Evolutionary conservation across 1,284 basidiomycete genomes (phyloP).

Genomic region (Coriolopsis trogii): DNA sequence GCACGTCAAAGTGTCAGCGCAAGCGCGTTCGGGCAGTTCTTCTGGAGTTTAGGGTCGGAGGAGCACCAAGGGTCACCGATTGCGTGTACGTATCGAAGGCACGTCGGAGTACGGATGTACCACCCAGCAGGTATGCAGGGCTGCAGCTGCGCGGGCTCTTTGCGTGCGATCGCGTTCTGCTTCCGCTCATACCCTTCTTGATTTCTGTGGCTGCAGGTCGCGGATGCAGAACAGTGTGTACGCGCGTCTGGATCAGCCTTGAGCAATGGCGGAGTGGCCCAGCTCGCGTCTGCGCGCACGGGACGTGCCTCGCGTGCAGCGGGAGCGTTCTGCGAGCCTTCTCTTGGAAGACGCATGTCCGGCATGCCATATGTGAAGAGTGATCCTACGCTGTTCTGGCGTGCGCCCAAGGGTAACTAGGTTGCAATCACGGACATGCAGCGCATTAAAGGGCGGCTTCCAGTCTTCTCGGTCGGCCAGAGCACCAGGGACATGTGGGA

Average conservation of each 20-base stretch:
- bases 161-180: background rate
- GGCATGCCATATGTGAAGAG: slow-evolving; percentile 20
- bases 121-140: background rate
- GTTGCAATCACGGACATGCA: slow-evolving; percentile 17
- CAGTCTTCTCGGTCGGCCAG: slow-evolving; percentile 13
- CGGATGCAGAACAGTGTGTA: no score
- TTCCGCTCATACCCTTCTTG: background rate
- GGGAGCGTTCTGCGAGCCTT: slow-evolving; percentile 11
- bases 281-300: slow-evolving; percentile 14
- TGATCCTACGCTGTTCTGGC: slow-evolving; percentile 20
- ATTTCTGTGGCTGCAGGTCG: slow-evolving; percentile 4
- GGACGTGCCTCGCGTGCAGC: slow-evolving; percentile 20
- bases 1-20: no score
- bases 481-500: slow-evolving; percentile 15
- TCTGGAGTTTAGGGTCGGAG: slow-evolving; percentile 1
- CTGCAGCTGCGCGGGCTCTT: background rate
- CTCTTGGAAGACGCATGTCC: slow-evolving; percentile 25
- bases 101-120: slow-evolving; percentile 10
- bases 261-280: no score
- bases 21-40: no score
- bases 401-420: slow-evolving; percentile 11
- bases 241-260: slow-evolving; percentile 5
- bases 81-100: background rate
- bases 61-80: no score
- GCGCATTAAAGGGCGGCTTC: slow-evolving; percentile 20